Evolutionary conservation across 208 protist genomes (phyloP).

Genomic region (Acanthamoeba royreba): DNA sequence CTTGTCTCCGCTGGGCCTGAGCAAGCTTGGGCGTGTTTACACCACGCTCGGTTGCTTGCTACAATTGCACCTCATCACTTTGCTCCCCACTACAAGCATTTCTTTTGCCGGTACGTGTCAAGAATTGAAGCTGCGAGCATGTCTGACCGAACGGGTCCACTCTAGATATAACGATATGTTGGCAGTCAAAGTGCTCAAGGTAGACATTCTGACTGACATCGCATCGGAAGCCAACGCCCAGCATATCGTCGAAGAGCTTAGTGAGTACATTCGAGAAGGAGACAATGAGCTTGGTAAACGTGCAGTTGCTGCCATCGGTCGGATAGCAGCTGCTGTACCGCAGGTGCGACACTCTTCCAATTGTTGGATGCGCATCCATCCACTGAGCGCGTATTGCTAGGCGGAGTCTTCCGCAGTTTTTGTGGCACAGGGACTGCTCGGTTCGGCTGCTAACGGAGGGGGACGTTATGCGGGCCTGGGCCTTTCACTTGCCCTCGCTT

Average conservation of each 20-base stretch:
- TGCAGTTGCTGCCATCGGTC: slow-evolving; percentile 50
- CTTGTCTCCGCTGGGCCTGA: neutral
- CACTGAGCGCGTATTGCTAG: neutral
- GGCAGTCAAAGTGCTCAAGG: slow-evolving; percentile 64
- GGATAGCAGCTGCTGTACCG: no score
- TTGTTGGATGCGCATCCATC: neutral
- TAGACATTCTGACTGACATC: slow-evolving; percentile 65
- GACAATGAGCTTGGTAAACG: slow-evolving; percentile 41
- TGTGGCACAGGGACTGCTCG: neutral
- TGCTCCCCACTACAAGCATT: slow-evolving; percentile 45
- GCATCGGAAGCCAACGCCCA: slow-evolving; percentile 9
- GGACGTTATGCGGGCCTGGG: neutral
- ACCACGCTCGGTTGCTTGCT: slow-evolving; percentile 53
- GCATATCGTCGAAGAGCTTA: slow-evolving; percentile 62
- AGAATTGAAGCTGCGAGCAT: no score
- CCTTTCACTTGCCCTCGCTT: neutral
- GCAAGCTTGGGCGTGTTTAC: neutral
- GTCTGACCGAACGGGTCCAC: no score
- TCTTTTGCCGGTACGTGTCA: slow-evolving; percentile 37
- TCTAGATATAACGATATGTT: slow-evolving; percentile 64
- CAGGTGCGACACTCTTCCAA: no score
- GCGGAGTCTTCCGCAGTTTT: neutral
- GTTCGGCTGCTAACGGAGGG: neutral
- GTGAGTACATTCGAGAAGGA: slow-evolving; percentile 66
- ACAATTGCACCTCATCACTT: slow-evolving; percentile 15